A percentile compares a stretch with the other conserved stretches of the same genome.
phyloP scores from a whole-genome alignment of 257 asterid genomes.

The Nemophila menziesii region DNA sequence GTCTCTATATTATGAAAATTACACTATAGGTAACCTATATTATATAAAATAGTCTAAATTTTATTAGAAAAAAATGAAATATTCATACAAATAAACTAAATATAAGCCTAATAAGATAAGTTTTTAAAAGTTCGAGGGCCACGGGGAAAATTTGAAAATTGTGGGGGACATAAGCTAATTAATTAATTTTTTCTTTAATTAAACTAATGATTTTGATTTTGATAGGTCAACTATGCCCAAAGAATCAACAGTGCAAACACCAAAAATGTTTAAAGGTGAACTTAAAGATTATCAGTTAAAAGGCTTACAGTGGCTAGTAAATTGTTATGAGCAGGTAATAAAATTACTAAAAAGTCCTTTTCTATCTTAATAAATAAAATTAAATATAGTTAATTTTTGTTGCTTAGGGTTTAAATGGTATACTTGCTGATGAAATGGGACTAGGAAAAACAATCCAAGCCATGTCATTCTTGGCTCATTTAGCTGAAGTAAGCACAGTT shows the following conservation, averaged over 20 bases:
- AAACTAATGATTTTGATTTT: constrained; percentile 14
- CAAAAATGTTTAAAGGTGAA: constrained; percentile 75
- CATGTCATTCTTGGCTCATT: constrained; percentile 97
- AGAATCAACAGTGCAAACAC: constrained; percentile 79
- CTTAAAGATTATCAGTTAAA: constrained; percentile 89
- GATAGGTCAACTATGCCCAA: constrained; percentile 96
- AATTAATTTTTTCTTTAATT: constrained; percentile 5
- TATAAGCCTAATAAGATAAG: too few relatives aligned
- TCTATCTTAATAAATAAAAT: constrained; percentile 1
- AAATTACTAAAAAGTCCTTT: constrained; percentile 7
- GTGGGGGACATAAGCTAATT: too few relatives aligned
- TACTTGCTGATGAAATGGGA: constrained; percentile 14
- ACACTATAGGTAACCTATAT: too few relatives aligned
- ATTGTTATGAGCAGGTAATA: constrained; percentile 94
- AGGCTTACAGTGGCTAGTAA: constrained; percentile 99
- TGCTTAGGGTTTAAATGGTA: constrained; percentile 17
- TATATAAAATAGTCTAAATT: too few relatives aligned
- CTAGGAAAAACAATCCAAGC: constrained; percentile 67
- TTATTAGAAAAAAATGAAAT: too few relatives aligned
- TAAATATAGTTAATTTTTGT: constrained; percentile 10
- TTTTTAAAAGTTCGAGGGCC: too few relatives aligned
- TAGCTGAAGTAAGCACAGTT: constrained; percentile 68
- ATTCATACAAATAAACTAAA: too few relatives aligned
- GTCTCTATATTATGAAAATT: too few relatives aligned
- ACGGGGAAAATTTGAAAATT: too few relatives aligned